These are phyloP conservation scores for Xerocomus amazonicus DNA, from an alignment of 1,284 basidiomycete genomes.

Conservation along the genomic window DNA sequence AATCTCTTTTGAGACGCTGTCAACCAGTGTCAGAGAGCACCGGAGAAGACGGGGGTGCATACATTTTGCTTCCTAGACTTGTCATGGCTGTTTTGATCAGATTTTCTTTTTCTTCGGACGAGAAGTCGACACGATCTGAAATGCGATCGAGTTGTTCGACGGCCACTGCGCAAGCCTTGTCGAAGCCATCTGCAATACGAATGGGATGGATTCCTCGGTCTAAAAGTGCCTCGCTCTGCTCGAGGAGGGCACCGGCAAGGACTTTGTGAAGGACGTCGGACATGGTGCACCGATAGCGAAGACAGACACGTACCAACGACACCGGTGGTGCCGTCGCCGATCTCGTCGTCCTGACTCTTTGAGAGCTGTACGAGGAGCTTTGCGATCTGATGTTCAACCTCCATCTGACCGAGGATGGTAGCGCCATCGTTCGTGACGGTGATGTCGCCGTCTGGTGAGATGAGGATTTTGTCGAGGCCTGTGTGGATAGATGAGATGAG, in stretches of 20 bases:
- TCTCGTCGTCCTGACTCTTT: conserved; percentile 98
- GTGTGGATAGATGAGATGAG: conserved; percentile 1
- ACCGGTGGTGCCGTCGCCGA: conserved; percentile 98
- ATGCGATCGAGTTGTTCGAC: conserved; percentile 89
- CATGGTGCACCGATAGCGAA: not conserved
- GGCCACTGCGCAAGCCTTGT: conserved; percentile 88
- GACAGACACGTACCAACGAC: conserved; percentile 78
- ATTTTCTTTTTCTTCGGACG: conserved; percentile 78
- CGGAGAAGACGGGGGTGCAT: not conserved
- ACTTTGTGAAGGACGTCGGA: conserved; percentile 50
- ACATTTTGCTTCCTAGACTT: conserved; percentile 97
- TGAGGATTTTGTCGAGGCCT: conserved; percentile 99
- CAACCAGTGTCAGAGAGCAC: conserved; percentile 4
- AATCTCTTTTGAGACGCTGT: conserved; percentile 93
- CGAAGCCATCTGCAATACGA: conserved; percentile 97
- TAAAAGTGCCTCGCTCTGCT: conserved; percentile 86
- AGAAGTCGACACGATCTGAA: conserved; percentile 89
- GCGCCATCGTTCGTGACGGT: conserved; percentile 99
- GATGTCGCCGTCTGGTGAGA: conserved; percentile 97
- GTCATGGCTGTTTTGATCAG: conserved; percentile 95
- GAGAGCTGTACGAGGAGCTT: conserved; percentile 96
- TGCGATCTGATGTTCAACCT: conserved; percentile 98
- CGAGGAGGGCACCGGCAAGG: conserved; percentile 92
- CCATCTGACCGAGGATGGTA: conserved; percentile 93
- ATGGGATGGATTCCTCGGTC: conserved; percentile 98